Conservation (phyloP, 768 basidiomycete species). For the Calvatia gigantea region DNA sequence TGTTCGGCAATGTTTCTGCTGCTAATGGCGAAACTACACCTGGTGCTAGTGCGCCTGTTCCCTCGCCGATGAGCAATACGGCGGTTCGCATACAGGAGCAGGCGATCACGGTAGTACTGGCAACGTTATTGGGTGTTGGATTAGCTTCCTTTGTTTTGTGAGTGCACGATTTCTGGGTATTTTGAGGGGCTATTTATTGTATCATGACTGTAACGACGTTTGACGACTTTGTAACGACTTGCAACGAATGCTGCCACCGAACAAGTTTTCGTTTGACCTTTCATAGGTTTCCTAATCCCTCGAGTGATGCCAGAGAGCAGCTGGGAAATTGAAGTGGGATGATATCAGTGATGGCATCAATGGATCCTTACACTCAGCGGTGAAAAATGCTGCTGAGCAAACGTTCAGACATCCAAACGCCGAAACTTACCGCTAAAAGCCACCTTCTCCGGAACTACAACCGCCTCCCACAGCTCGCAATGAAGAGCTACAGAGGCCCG, state of each 20-base stretch:
- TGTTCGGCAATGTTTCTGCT: constrained; percentile 50
- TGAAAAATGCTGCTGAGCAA: no score
- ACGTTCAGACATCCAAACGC: no score
- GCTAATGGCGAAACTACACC: constrained; percentile 28
- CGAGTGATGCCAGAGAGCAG: no score
- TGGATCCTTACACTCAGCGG: background rate
- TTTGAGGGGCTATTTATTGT: background rate
- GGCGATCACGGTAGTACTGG: background rate
- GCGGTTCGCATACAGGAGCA: background rate
- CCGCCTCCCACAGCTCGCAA: background rate
- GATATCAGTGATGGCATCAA: no score
- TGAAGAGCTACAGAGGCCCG: background rate
- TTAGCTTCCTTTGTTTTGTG: background rate
- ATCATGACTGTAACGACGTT: background rate
- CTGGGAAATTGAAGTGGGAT: no score
- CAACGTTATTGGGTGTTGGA: background rate
- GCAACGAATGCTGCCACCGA: no score
- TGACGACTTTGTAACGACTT: background rate
- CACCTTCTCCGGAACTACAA: background rate
- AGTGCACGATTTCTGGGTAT: background rate
- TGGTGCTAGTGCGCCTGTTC: background rate
- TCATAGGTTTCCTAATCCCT: no score
- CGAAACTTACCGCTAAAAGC: background rate
- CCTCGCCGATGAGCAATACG: background rate
- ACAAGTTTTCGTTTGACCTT: no score